Evolutionary conservation across 176 grass and related monocot genomes (phyloP), one percentile per base, ranked within the genome.

Genomic region (Raddia guianensis): DNA sequence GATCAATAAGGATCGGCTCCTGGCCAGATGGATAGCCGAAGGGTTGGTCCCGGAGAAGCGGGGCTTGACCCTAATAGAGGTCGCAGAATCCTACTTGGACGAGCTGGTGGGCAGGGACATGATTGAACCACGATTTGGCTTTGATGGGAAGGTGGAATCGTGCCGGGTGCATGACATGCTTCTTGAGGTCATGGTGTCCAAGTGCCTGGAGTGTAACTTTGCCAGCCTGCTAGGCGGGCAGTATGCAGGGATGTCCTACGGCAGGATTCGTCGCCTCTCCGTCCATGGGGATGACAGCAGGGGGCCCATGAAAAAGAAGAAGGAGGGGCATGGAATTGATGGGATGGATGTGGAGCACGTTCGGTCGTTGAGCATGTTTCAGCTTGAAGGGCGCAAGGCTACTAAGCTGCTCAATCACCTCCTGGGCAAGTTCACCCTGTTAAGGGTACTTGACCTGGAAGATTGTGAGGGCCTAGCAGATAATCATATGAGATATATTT

Each of bases 401-500:
- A 27, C 27, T 27, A 27, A 27, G 27, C n/a, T 85, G 0, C 83
- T 77, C 0, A 2, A 18, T 54, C 54, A 14, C 0, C 53, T 85
- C 27, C 27, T 27, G 0, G 34, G 0, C 3, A 42, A 85, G 74
- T 72, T 78, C 46, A 53, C 55, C 8, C 4, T 72, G 3, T 13
- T 85, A 0, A 63, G 83, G 64, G 66, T 85, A 2, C 83, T 85
- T 45, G 83, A 85, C 6, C 56, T 85, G 0, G 33, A 85, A 46
- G 66, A 32, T 5, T 78, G 54, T 9, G 0, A 54, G 8, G 66
- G 12, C 8, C 0, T 85, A 45, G 2, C 9, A 1, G 9, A 63
- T 2, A 3, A 11, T 0, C 81, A 83, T 37, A 34, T 83, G 49
- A 12, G 0, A 1, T 9, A 4, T 18, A 5, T 61, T 0, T 84